phyloP scores from a whole-genome alignment of 768 basidiomycete genomes.

The Lepiota brunneoincarnata region DNA sequence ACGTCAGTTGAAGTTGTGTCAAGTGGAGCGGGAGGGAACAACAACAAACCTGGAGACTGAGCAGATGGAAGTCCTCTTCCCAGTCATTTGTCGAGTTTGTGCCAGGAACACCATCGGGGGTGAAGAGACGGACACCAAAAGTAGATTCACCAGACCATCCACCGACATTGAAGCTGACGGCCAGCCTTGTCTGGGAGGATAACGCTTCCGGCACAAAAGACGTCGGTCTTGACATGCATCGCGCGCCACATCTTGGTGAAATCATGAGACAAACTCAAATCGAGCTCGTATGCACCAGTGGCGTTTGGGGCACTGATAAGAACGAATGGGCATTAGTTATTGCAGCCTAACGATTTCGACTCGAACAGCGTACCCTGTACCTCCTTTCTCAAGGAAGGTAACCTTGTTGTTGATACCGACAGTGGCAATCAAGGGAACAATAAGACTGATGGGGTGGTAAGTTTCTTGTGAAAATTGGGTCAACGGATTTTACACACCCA shows the following conservation, averaged over 20 bases:
- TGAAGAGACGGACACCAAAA: conserved; percentile 70
- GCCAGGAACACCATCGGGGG: conserved; percentile 64
- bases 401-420: conserved; percentile 82
- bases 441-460: conserved; percentile 39
- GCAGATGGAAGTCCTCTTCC: conserved; percentile 63
- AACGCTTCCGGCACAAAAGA: conserved; percentile 75
- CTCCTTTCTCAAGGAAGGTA: conserved; percentile 72
- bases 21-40: background rate
- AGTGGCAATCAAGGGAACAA: conserved; percentile 73
- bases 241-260: conserved; percentile 63
- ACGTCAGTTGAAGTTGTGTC: background rate
- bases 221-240: conserved; percentile 75
- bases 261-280: conserved; percentile 50
- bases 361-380: conserved; percentile 46
- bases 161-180: conserved; percentile 62
- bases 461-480: conserved; percentile 9
- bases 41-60: conserved; percentile 55
- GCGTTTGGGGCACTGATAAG: conserved; percentile 48
- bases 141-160: conserved; percentile 74
- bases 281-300: conserved; percentile 79
- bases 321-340: background rate
- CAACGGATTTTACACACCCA: conserved; percentile 34
- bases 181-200: conserved; percentile 74
- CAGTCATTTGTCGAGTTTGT: conserved; percentile 76
- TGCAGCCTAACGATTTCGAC: background rate